Base-by-base conservation (phyloP, 1,139 yeast species). In the Candida mesenterica region DNA sequence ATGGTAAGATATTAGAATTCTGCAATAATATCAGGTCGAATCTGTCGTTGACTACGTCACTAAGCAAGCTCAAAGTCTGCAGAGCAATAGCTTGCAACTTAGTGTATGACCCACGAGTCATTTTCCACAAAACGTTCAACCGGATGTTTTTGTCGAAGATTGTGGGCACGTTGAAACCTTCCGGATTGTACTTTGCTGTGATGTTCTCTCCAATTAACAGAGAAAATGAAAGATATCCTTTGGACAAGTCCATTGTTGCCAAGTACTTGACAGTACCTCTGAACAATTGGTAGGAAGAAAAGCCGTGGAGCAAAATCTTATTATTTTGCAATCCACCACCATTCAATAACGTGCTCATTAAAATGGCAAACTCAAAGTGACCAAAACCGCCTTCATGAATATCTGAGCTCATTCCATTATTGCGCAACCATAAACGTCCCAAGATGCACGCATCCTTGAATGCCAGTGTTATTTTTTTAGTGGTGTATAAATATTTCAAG, bases 231-330 rank as follows among this genome's bases (percentile, higher is more conserved):
- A 84, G 62, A 49, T 82, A 80, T 0, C 92, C 92, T 13, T 65
- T 61, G 33, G 69, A 61, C 37, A 90, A 61, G 52, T 86, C 92
- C 68, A 81, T 79, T 3, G 87, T 76, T 2, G 97, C 94, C 42
- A 92, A 57, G 50, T 83, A 90, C 49, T 81, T 80, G 34, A 92
- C 71, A 2, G 88, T 79, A 53, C 95, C 96, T 57, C 87, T 89
- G 66, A 92, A 92, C 38, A 92, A 65, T 61, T 92, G 98, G 56
- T 89, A 92, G 19, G 95, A 83, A 3, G 96, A 87, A 57, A 85
- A 90, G 1, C 97, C 98, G 48, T 82, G 82, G 31, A 89, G 61
- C 39, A 92, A 67, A 22, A 88, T 81, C 50, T 80, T 82, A 50
- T 82, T 82, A 15, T 94, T 90, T 45, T 72, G 74, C 8, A 68